Base-by-base conservation (phyloP, 371 early-diverging fungal species). In the Paramicrosporidium saccamoebae region DNA sequence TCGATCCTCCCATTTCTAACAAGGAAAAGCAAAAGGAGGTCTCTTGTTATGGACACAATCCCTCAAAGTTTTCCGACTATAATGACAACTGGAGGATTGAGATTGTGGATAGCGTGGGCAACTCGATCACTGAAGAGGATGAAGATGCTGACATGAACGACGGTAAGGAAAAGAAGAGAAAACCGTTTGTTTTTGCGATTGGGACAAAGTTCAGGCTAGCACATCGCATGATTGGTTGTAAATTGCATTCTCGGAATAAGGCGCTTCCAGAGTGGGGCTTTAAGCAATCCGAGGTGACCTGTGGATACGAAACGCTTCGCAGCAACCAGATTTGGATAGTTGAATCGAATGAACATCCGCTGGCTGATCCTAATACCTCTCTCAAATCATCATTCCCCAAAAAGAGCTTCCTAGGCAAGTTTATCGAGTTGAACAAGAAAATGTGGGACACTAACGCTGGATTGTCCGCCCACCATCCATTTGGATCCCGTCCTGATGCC, bases 211-310 rank as follows among this genome's bases (percentile, higher is more conserved):
- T 74, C 41, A 54, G 64, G 12, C 40, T 74, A 7, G 44, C 60
- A 6, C 84, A 82, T 29, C 27, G 41, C 16, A 59, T 62, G 28
- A 61, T 56, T 38, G 39, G 42, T 19, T 77, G 60, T 37, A 66
- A 62, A 21, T 42, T 82, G 21, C 72, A 60, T 37, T 71, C 81
- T 1, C 66, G 63, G 29, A 31, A 34, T 7, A 54, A 57, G 12
- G 64, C 66, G 43, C 43, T 82, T 9, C 95, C 95, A n/a, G 63
- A 66, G 12, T 98, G 98, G 98, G 98, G 68, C 2, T 84, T 64
- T 46, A 55, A 57, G 12, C 95, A 95, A 42, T 72, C 68, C 27
- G 92, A 96, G 39, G 72, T 95, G 10, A 69, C 64, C 2, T 73
- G 74, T 32, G 61, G n/a, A n/a, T n/a, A n/a, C n/a, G n/a, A n/a